These are phyloP conservation scores for Graphilbum fragrans DNA, from an alignment of 2,329 filamentous ascomycete species.

Conservation along the genomic window DNA sequence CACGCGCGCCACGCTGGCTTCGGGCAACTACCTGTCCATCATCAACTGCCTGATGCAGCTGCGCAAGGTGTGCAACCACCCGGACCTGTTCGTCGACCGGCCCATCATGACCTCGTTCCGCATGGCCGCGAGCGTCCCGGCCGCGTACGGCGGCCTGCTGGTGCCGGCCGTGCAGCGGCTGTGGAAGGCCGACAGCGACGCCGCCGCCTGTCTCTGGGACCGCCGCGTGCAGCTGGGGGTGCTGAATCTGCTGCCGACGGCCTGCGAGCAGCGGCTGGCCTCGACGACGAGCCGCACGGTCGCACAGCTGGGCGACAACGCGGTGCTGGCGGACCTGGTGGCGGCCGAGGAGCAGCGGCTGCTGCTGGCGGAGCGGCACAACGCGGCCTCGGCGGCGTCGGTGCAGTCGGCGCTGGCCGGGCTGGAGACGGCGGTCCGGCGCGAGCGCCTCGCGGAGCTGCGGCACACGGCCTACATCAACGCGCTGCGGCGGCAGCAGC, in stretches of 20 bases:
- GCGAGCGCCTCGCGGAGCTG: conserved; percentile 62
- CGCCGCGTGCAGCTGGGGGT: conserved; percentile 57
- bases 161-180: conserved; percentile 58
- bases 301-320: conserved; percentile 57
- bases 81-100: conserved; percentile 88
- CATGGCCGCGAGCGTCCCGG: conserved; percentile 67
- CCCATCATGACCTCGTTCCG: conserved; percentile 96
- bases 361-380: conserved; percentile 38
- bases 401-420: conserved; percentile 59
- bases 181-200: conserved; percentile 34
- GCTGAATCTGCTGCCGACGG: conserved; percentile 65
- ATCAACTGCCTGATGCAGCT: conserved; percentile 98
- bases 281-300: conserved; percentile 38
- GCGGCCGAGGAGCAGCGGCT: conserved; percentile 52
- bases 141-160: conserved; percentile 56
- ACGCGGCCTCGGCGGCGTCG: conserved; percentile 50
- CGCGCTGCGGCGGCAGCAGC: conserved; percentile 64
- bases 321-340: conserved; percentile 55
- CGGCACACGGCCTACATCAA: conserved; percentile 75
- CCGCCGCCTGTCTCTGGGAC: conserved; percentile 18
- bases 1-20: conserved; percentile 77
- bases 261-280: conserved; percentile 57
- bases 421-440: conserved; percentile 58
- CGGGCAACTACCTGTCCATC: conserved; percentile 93
- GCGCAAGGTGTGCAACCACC: conserved; percentile 96